phyloP scores from a whole-genome alignment of 768 basidiomycete species.

The Solioccasus polychromus region DNA sequence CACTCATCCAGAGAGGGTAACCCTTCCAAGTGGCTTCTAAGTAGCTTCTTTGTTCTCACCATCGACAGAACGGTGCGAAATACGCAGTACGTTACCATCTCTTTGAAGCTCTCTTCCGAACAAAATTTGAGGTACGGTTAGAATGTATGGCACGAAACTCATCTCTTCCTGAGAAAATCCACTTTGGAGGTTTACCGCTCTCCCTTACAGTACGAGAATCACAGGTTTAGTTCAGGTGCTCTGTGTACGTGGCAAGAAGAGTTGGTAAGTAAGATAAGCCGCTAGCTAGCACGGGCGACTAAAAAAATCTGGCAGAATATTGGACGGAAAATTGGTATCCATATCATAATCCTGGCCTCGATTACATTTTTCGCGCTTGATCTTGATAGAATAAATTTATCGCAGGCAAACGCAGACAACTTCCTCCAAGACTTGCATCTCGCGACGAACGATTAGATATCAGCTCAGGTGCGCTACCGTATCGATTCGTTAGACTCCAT shows the following conservation, averaged over 20 bases:
- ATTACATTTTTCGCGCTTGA: slow-evolving; percentile 65
- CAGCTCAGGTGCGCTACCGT: slow-evolving; percentile 42
- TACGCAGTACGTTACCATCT: too few species aligned
- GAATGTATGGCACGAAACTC: too few species aligned
- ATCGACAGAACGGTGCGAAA: too few species aligned
- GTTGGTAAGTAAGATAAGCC: slow-evolving; percentile 32
- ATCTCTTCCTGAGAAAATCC: slow-evolving; percentile 61
- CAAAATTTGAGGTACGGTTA: too few species aligned
- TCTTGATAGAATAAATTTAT: slow-evolving; percentile 58
- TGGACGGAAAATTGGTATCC: slow-evolving; percentile 58
- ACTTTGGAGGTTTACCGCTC: slow-evolving; percentile 48
- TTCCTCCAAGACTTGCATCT: slow-evolving; percentile 59
- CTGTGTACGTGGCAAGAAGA: slow-evolving; percentile 76
- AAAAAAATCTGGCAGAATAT: slow-evolving; percentile 34
- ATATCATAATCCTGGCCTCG: slow-evolving; percentile 59
- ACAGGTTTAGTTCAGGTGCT: slow-evolving; percentile 61
- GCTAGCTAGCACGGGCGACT: neutral
- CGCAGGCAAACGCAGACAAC: slow-evolving; percentile 68
- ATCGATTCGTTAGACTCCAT: neutral
- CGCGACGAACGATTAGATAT: slow-evolving; percentile 66
- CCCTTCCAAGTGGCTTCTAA: too few species aligned
- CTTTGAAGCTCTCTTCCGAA: too few species aligned
- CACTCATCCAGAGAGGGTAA: too few species aligned
- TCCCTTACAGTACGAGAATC: slow-evolving; percentile 56
- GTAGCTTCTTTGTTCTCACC: too few species aligned